Evolutionary conservation across 1,284 basidiomycete species (phyloP).

Genomic region (Trichosporon sp.): DNA sequence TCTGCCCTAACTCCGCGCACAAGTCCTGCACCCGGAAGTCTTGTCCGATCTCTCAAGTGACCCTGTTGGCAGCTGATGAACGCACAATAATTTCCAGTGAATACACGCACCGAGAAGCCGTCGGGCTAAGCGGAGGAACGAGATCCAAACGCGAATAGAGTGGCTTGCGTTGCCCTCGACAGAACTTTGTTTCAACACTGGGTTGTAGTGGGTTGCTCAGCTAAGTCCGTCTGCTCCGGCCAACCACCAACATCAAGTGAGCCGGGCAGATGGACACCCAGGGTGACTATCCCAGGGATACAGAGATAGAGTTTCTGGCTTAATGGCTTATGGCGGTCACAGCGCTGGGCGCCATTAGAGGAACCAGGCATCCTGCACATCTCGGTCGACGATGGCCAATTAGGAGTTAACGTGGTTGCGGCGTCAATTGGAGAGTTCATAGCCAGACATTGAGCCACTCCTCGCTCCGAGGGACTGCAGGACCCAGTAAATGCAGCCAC

Average conservation of each 20-base stretch:
- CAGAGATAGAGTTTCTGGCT: not conserved
- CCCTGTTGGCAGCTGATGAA: not conserved
- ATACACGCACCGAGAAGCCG: not conserved
- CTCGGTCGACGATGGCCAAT: not conserved
- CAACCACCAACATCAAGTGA: not conserved
- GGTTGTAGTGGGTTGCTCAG: not conserved
- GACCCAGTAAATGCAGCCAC: not conserved
- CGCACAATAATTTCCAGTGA: not conserved
- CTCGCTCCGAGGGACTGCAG: not conserved
- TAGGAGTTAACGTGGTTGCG: not conserved
- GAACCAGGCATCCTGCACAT: not conserved
- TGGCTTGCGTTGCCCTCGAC: not conserved
- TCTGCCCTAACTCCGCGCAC: not conserved
- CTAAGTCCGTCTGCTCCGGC: not conserved
- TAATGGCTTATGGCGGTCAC: not conserved
- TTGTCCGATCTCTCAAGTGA: not conserved
- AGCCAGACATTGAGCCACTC: not conserved
- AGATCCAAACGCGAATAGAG: not conserved
- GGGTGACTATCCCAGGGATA: not conserved
- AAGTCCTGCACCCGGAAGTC: not conserved
- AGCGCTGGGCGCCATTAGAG: not conserved
- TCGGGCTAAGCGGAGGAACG: not conserved
- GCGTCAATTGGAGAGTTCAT: not conserved
- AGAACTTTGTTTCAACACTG: not conserved
- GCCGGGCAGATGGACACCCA: not conserved